Conservation (phyloP, 2,329 filamentous ascomycete species). For the Monosporascus sp. region DNA sequence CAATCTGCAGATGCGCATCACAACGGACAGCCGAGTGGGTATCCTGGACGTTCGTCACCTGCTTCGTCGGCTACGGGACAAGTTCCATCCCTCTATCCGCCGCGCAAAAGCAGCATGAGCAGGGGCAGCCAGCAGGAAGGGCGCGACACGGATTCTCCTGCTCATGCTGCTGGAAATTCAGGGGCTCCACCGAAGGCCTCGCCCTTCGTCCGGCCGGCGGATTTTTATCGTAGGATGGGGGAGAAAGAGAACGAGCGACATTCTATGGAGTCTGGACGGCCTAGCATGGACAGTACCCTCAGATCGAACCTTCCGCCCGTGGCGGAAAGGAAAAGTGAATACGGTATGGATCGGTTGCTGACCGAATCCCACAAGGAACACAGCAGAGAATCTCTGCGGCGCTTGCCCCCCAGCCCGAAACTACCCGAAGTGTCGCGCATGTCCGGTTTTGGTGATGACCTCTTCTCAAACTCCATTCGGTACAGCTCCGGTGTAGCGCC, state of each 20-base stretch:
- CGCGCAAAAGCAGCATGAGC: slow-evolving; percentile 59
- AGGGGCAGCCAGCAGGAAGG: slow-evolving; percentile 48
- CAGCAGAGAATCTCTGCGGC: slow-evolving; percentile 11
- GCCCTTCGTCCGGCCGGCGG: slow-evolving; percentile 67
- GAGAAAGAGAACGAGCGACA: slow-evolving; percentile 53
- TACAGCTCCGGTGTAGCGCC: slow-evolving; percentile 7
- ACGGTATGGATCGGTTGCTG: slow-evolving; percentile 44
- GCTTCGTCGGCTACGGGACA: slow-evolving; percentile 23
- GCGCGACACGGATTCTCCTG: slow-evolving; percentile 34
- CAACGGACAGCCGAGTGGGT: too few relatives aligned
- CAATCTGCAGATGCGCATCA: too few relatives aligned
- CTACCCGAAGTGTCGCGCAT: slow-evolving; percentile 54
- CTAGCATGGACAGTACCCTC: slow-evolving; percentile 47
- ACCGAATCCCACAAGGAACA: slow-evolving; percentile 11
- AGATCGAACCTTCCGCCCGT: slow-evolving; percentile 24
- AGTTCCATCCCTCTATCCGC: slow-evolving; percentile 44
- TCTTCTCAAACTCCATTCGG: slow-evolving; percentile 39
- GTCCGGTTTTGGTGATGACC: slow-evolving; percentile 56
- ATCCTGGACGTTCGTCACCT: slow-evolving; percentile 8
- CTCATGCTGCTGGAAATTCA: slow-evolving; percentile 25
- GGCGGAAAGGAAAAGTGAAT: slow-evolving; percentile 54
- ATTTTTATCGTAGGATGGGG: slow-evolving; percentile 69
- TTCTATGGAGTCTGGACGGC: slow-evolving; percentile 53
- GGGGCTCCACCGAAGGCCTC: slow-evolving; percentile 40
- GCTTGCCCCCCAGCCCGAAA: slow-evolving; percentile 50